These are phyloP conservation scores for Dipodascopsis uninucleata DNA, from an alignment of 805 yeast genomes.

Conservation along the genomic window DNA sequence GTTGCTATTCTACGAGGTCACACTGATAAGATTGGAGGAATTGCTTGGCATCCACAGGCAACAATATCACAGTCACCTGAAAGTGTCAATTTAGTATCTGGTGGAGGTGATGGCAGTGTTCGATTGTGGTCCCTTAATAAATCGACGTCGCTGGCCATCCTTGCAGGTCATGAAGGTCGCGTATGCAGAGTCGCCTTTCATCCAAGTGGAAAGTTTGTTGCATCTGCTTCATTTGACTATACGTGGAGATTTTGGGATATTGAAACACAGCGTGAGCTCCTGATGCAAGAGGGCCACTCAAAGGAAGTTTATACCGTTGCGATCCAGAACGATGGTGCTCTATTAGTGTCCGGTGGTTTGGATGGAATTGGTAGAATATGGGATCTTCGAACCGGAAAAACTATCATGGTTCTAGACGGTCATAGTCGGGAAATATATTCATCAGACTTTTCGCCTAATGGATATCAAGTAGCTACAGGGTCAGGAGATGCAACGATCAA, in stretches of 20 bases:
- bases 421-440: constrained; percentile 72
- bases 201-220: constrained; percentile 55
- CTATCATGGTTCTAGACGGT: constrained; percentile 54
- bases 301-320: constrained; percentile 61
- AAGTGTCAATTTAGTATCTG: constrained; percentile 37
- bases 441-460: constrained; percentile 72
- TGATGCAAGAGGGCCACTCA: constrained; percentile 82
- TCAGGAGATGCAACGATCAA: constrained; percentile 77
- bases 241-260: constrained; percentile 91
- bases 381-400: constrained; percentile 80
- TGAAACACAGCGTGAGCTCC: constrained; percentile 46
- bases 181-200: constrained; percentile 62
- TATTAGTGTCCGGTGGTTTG: constrained; percentile 71
- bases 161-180: constrained; percentile 51
- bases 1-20: constrained; percentile 43
- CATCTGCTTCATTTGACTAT: constrained; percentile 73
- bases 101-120: constrained; percentile 48
- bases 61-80: constrained; percentile 23
- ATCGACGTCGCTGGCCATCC: constrained; percentile 29
- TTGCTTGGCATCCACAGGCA: constrained; percentile 56
- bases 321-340: constrained; percentile 71
- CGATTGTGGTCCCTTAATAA: constrained; percentile 37
- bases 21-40: constrained; percentile 63
- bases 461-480: constrained; percentile 73
- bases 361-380: constrained; percentile 73